These are phyloP conservation scores for Baorangia bicolor DNA, from an alignment of 768 basidiomycete genomes.

Conservation along the genomic window DNA sequence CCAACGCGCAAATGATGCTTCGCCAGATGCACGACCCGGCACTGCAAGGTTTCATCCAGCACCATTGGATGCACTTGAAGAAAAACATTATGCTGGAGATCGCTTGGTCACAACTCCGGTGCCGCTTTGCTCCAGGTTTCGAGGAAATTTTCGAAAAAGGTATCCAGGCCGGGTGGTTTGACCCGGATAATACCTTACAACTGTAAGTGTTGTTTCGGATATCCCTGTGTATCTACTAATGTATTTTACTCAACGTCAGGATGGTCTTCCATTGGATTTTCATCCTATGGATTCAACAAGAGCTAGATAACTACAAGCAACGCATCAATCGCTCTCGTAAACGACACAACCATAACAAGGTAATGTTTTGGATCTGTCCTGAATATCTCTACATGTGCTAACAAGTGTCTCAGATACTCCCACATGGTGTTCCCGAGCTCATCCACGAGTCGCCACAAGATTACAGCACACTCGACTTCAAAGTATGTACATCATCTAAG, in stretches of 20 bases:
- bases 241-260: too few species aligned
- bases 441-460: constrained; percentile 32
- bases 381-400: not conserved
- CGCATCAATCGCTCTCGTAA: constrained; percentile 3
- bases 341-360: not conserved
- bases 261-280: constrained; percentile 25
- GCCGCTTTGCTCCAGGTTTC: not conserved
- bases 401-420: constrained; percentile 21
- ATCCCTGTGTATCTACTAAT: too few species aligned
- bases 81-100: not conserved
- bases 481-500: constrained; percentile 28
- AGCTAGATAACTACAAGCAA: not conserved
- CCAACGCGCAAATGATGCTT: too few species aligned
- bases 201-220: too few species aligned
- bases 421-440: constrained; percentile 38
- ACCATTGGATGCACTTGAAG: not conserved
- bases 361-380: too few species aligned
- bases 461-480: constrained; percentile 35
- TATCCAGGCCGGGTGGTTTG: too few species aligned
- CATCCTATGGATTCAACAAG: constrained; percentile 2
- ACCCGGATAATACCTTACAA: too few species aligned
- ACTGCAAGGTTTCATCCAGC: not conserved
- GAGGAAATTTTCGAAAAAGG: too few species aligned
- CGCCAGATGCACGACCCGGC: not conserved
- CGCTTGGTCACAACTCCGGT: not conserved